Evolutionary conservation across 768 basidiomycete species (phyloP).

Genomic region (Lactifluus subvellereus): DNA sequence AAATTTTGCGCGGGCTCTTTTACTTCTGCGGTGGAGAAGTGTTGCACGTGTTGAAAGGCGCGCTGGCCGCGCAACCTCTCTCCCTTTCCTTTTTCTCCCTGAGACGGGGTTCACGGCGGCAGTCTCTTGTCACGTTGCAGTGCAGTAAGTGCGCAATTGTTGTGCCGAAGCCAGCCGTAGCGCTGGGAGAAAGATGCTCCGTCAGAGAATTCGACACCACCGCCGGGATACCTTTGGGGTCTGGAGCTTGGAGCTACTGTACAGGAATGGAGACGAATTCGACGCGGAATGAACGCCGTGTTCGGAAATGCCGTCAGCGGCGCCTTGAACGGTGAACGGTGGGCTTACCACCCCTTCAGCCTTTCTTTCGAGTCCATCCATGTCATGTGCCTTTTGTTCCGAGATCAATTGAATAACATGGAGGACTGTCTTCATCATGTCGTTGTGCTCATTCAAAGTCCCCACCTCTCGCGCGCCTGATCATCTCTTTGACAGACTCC

Average conservation of each 20-base stretch:
- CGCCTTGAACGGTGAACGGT: background rate
- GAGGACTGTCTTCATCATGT: background rate
- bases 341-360: background rate
- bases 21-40: constrained; percentile 5
- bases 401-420: background rate
- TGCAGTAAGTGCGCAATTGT: background rate
- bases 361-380: background rate
- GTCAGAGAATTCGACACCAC: background rate
- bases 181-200: background rate
- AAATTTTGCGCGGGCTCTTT: constrained; percentile 4
- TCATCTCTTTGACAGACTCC: background rate
- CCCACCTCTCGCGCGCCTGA: background rate
- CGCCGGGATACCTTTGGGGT: background rate
- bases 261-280: constrained; percentile 13
- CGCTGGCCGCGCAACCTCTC: background rate
- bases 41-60: background rate
- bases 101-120: background rate
- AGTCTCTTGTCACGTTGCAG: background rate
- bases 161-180: background rate
- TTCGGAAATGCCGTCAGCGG: constrained; percentile 5
- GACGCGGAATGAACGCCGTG: constrained; percentile 4
- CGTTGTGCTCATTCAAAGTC: background rate
- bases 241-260: background rate
- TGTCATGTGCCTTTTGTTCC: background rate
- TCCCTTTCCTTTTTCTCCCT: background rate